Conservation (phyloP, 257 asterid genomes). For the Solanum virginianum region DNA sequence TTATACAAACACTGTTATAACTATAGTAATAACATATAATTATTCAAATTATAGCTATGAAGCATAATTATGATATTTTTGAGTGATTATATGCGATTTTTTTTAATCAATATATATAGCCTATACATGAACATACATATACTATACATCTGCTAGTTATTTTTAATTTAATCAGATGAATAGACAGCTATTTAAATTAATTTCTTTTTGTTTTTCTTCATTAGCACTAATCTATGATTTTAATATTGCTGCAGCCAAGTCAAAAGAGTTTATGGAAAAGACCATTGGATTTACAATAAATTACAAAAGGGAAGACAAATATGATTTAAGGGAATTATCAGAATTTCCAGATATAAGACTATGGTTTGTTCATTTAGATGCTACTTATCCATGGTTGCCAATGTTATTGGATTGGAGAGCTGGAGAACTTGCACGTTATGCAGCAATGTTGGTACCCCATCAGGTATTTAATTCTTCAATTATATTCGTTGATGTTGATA, state of each 20-base stretch:
- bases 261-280: conserved; percentile 53
- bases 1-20: too few relatives aligned
- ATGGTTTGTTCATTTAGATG: conserved; percentile 72
- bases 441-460: conserved; percentile 91
- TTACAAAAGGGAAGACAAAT: conserved; percentile 49
- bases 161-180: not conserved
- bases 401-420: conserved; percentile 85
- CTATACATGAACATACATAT: too few relatives aligned
- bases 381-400: conserved; percentile 79
- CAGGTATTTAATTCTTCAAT: conserved; percentile 29
- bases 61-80: too few relatives aligned
- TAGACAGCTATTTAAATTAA: not conserved
- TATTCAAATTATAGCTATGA: too few relatives aligned
- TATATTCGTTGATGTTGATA: not conserved
- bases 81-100: too few relatives aligned
- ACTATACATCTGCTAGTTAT: not conserved
- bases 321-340: conserved; percentile 64
- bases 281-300: conserved; percentile 69
- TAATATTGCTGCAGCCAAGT: conserved; percentile 18
- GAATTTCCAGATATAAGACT: conserved; percentile 80
- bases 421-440: conserved; percentile 87
- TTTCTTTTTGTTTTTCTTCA: not conserved
- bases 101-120: not conserved
- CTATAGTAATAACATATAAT: too few relatives aligned
- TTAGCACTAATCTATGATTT: not conserved